Evolutionary conservation across 805 yeast genomes (phyloP), one percentile per base, ranked within the genome.

Genomic region (Saccharomycopsis sp.): DNA sequence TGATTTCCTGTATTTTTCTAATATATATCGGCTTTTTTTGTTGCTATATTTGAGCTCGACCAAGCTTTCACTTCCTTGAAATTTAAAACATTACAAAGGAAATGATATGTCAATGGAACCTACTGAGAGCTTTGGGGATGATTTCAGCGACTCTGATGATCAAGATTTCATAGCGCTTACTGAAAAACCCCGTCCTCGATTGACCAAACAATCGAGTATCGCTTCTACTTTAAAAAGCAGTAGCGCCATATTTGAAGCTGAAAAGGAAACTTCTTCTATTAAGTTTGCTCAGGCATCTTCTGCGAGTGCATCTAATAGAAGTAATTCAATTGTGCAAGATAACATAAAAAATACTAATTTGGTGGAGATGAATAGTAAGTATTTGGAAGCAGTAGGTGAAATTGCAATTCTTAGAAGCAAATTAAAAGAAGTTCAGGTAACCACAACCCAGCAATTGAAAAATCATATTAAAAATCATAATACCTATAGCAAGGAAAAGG

Each of bases 391-490:
- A 4, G 75, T 74, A 44, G 97, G 97, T 2, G 96, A 89, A 56
- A 79, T 85, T 29, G 79, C 93, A 11, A 79, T 88, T 28, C 66
- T 89, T 14, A 67, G 94, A 44, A 76, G 81, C 7, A 85, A 79
- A 53, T 62, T 84, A 17, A 63, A 70, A 17, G 70, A 72, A 34
- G 50, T 74, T 2, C 74, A 72, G 41, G 56, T 56, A 21, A 67
- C 64, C 40, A 64, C 64, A 34, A 63, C 63, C 4, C 60, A 59
- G 1, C 79, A 74, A 51, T 55, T 64, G 21, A 48, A 54, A 26
- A 47, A 45, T 5, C 48, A 50, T 3, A 51, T 54, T 4, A 60
- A 59, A 19, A 51, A 61, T 3, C 51, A 56, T 4, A 56, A 60
- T 20, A 22, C 63, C 8, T 23, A 52, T 2, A 52, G 51, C 13